phyloP scores from a whole-genome alignment of 179 eudicot species.

The Silene vulgaris region DNA sequence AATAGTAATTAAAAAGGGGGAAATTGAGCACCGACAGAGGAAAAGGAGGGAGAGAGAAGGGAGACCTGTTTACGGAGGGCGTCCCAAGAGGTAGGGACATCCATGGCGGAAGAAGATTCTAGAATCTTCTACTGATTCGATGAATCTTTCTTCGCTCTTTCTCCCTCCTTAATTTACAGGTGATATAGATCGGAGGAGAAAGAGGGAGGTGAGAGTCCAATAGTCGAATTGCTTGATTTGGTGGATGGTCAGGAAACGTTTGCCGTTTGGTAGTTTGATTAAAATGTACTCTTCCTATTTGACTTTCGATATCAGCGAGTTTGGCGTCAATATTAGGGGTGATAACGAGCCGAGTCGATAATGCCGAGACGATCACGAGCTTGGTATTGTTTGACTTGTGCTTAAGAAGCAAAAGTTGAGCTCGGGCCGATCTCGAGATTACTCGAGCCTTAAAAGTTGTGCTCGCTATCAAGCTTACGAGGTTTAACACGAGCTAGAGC shows the following conservation, averaged over 20 bases:
- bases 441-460: too few relatives aligned
- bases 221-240: neutral
- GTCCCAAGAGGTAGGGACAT: conserved; percentile 46
- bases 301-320: too few relatives aligned
- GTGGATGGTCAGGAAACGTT: neutral
- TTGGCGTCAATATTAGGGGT: too few relatives aligned
- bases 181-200: conserved; percentile 5
- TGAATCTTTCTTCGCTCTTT: neutral
- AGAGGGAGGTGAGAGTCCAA: neutral
- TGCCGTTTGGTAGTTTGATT: neutral
- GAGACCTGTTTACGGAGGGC: conserved; percentile 40
- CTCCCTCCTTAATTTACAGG: neutral
- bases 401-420: too few relatives aligned
- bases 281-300: too few relatives aligned
- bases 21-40: conserved; percentile 7
- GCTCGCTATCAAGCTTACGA: too few relatives aligned
- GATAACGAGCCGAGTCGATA: too few relatives aligned
- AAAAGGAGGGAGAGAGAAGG: neutral
- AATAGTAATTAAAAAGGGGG: too few relatives aligned
- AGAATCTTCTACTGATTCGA: conserved; percentile 13
- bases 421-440: too few relatives aligned
- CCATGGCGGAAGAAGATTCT: conserved; percentile 33
- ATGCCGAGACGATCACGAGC: too few relatives aligned
- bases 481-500: too few relatives aligned
- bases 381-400: too few relatives aligned